These are phyloP conservation scores for Eremochloa ophiuroides DNA, from an alignment of 176 grass and related monocot species.

Conservation along the genomic window DNA sequence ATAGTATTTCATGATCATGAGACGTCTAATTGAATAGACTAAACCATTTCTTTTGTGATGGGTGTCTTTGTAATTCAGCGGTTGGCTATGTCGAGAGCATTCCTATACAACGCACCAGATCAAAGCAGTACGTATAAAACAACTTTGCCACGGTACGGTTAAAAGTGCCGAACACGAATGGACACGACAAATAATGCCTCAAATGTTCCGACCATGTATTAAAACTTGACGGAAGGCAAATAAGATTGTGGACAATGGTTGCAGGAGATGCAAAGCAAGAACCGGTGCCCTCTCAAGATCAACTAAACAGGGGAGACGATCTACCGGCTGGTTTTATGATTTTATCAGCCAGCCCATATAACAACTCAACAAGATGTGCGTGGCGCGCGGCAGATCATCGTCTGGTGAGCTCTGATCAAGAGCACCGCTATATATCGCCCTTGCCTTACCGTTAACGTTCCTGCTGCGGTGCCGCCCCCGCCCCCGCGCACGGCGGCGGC, in stretches of 20 bases:
- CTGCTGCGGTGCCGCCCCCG: not conserved
- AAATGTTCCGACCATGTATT: conserved; percentile 11
- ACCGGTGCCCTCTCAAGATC: not conserved
- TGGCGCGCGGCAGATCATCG: not conserved
- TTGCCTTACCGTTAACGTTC: too few relatives aligned
- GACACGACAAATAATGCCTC: not conserved
- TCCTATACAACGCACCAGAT: not conserved
- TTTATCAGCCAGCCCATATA: not conserved
- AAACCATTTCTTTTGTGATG: not conserved
- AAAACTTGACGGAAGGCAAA: not conserved
- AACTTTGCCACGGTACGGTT: not conserved
- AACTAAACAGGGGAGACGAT: not conserved
- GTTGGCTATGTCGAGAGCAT: not conserved
- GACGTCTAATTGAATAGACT: too few relatives aligned
- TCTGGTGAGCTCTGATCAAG: conserved; percentile 1
- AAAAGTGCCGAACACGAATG: not conserved
- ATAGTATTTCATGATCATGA: too few relatives aligned
- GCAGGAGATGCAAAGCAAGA: conserved; percentile 3
- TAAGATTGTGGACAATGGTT: conserved; percentile 21
- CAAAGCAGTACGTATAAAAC: not conserved
- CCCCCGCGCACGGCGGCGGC: not conserved
- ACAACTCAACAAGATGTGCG: not conserved
- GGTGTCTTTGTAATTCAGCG: not conserved
- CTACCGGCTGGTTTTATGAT: not conserved
- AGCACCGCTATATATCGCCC: not conserved